These are phyloP conservation scores for Metrosideros polymorpha DNA, from an alignment of 441 rosid genomes.

Conservation along the genomic window DNA sequence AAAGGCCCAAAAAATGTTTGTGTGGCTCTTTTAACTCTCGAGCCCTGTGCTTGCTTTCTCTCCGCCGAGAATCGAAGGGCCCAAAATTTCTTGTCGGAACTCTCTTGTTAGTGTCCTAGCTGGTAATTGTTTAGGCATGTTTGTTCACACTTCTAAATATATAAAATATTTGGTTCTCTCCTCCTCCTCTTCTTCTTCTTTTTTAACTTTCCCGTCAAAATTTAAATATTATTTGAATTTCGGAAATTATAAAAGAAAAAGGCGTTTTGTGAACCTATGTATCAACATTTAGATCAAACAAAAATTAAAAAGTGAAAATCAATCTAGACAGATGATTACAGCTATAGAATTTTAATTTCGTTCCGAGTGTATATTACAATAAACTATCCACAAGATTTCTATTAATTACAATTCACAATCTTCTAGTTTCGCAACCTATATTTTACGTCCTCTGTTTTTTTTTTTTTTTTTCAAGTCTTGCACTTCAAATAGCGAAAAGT, in stretches of 20 bases:
- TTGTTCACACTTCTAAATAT: neutral
- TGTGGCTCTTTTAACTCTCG: neutral
- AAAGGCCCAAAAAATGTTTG: neutral
- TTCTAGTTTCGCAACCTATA: neutral
- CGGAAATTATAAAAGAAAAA: accelerated
- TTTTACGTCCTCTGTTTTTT: neutral
- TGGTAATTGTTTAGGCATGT: neutral
- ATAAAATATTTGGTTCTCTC: neutral
- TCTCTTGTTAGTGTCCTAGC: neutral
- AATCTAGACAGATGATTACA: neutral
- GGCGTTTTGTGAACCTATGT: neutral
- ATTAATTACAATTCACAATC: neutral
- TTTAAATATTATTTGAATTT: neutral
- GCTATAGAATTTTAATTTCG: neutral
- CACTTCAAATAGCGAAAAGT: neutral
- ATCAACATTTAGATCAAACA: neutral
- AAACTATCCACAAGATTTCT: no score
- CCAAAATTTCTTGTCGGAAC: neutral
- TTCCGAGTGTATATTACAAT: neutral
- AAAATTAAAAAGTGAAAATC: neutral
- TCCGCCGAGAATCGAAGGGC: neutral
- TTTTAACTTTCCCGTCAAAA: no score
- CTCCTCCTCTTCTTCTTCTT: no score
- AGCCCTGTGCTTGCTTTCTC: neutral
- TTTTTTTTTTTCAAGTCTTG: neutral